Evolutionary conservation across 164 flowering plant species (phyloP).

Genomic region (Hamamelis virginiana): DNA sequence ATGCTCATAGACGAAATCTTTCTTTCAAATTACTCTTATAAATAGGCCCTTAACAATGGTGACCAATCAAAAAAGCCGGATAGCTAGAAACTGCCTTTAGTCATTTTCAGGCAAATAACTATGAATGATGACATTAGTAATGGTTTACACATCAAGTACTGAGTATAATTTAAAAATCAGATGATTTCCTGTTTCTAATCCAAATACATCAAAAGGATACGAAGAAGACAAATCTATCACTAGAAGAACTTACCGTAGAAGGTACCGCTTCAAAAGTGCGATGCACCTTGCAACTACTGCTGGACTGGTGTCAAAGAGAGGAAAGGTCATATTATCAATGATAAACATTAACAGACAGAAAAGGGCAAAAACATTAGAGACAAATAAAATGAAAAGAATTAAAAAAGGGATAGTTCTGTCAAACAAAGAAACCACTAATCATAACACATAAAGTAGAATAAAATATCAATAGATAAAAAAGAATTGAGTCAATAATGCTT

Average conservation of each 20-base stretch:
- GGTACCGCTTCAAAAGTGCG: constrained; percentile 82
- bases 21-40: too few species aligned
- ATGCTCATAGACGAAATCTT: neutral
- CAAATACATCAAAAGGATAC: neutral
- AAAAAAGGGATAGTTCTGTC: neutral
- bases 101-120: neutral
- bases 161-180: neutral
- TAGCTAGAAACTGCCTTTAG: neutral
- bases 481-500: neutral
- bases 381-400: neutral
- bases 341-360: neutral
- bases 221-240: neutral
- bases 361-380: neutral
- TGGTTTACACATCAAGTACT: neutral
- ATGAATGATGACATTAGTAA: too few species aligned
- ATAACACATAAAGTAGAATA: neutral
- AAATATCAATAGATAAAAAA: too few species aligned
- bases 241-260: constrained; percentile 63
- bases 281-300: constrained; percentile 92
- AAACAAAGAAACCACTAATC: neutral
- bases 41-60: too few species aligned
- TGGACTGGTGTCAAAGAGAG: constrained; percentile 57
- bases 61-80: neutral
- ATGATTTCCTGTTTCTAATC: neutral
- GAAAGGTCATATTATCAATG: neutral